phyloP scores from a whole-genome alignment of 2,329 filamentous ascomycete genomes.

The Alternaria tenuissima region DNA sequence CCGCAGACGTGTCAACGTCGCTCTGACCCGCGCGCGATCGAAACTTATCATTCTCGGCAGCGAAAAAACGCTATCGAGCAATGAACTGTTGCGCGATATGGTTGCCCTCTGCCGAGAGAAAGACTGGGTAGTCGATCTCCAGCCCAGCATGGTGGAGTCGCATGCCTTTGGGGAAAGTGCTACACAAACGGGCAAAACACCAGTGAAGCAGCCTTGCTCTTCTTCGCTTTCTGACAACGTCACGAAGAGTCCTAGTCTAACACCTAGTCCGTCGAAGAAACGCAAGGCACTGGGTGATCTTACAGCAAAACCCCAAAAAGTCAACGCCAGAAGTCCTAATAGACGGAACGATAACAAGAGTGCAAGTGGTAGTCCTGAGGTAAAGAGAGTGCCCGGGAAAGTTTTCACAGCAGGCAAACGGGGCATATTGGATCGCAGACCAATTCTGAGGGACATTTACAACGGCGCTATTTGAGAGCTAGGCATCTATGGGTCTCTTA shows the following conservation, averaged over 20 bases:
- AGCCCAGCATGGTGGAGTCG: constrained; percentile 67
- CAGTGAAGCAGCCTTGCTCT: constrained; percentile 6
- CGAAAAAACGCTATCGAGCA: constrained; percentile 71
- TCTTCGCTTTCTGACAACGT: background rate
- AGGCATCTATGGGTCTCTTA: background rate
- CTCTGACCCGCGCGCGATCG: constrained; percentile 89
- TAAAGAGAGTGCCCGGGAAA: constrained; percentile 64
- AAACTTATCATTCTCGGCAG: constrained; percentile 92
- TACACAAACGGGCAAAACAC: constrained; percentile 48
- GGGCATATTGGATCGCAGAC: constrained; percentile 70
- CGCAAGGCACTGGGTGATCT: constrained; percentile 40
- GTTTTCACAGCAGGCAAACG: constrained; percentile 64
- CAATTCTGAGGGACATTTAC: constrained; percentile 77
- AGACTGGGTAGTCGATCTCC: constrained; percentile 82
- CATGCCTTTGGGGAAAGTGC: constrained; percentile 71
- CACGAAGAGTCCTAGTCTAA: constrained; percentile 11
- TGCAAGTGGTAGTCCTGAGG: constrained; percentile 34
- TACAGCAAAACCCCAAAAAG: constrained; percentile 12
- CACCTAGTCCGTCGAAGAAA: constrained; percentile 46
- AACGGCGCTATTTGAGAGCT: constrained; percentile 60
- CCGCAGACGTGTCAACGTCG: constrained; percentile 93
- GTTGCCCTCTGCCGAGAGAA: constrained; percentile 78
- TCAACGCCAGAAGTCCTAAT: constrained; percentile 27
- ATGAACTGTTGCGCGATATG: constrained; percentile 80
- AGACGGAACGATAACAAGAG: constrained; percentile 32